Evolutionary conservation across 2,329 filamentous ascomycete genomes (phyloP).

Genomic region (Tolypocladium nubicola): DNA sequence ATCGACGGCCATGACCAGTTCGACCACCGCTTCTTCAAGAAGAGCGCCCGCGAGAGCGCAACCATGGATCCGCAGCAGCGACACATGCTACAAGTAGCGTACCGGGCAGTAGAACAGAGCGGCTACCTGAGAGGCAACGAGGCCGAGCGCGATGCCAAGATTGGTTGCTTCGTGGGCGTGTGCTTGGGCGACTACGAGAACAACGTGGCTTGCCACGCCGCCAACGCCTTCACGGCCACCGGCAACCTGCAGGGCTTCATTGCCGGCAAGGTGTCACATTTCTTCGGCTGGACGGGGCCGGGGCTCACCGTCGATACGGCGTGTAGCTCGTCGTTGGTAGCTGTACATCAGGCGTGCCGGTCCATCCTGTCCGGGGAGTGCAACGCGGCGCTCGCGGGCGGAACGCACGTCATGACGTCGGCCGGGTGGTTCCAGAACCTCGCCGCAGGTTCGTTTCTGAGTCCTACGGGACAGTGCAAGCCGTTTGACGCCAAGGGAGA

Average conservation of each 20-base stretch:
- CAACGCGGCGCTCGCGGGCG: conserved; percentile 24
- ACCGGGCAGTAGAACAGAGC: conserved; percentile 24
- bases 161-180: conserved; percentile 26
- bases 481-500: conserved; percentile 26
- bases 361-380: conserved; percentile 19
- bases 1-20: conserved; percentile 16
- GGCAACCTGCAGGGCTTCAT: conserved; percentile 23
- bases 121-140: conserved; percentile 8
- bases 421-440: conserved; percentile 12
- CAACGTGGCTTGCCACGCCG: conserved; percentile 23
- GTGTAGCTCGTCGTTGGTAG: conserved; percentile 24
- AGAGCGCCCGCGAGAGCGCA: conserved; percentile 21
- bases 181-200: conserved; percentile 27
- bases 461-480: conserved; percentile 19
- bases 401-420: conserved; percentile 25
- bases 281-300: conserved; percentile 27
- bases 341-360: conserved; percentile 21
- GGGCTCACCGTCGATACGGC: conserved; percentile 25
- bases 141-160: not conserved
- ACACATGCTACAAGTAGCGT: conserved; percentile 25
- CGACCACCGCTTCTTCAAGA: conserved; percentile 30
- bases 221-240: conserved; percentile 25
- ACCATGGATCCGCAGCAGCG: conserved; percentile 30
- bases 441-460: conserved; percentile 14
- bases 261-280: conserved; percentile 21